Evolutionary conservation across 2,329 filamentous ascomycete genomes (phyloP).

Genomic region (Venturia asperata): DNA sequence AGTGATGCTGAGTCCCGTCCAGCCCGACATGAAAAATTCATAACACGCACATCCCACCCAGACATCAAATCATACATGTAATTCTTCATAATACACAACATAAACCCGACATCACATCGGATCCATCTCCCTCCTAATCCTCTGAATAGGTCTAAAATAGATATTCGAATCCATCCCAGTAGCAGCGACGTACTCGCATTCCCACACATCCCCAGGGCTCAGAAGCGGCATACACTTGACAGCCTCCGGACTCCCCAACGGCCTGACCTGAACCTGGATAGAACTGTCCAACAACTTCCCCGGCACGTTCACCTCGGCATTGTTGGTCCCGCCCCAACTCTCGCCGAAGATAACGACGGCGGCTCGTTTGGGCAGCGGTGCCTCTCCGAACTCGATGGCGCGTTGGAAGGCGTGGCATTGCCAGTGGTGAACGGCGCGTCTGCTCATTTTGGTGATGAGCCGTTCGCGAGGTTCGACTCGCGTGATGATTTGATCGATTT

Average conservation of each 20-base stretch:
- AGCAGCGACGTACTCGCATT: conserved; percentile 8
- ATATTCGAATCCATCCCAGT: background rate
- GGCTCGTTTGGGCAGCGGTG: background rate
- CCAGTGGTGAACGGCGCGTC: background rate
- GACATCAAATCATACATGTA: background rate
- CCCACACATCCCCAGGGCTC: background rate
- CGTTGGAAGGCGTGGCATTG: conserved; percentile 7
- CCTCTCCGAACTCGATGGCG: background rate
- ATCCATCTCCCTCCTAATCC: conserved; percentile 1
- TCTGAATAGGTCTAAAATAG: background rate
- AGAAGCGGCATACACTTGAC: background rate
- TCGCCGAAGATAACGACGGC: background rate
- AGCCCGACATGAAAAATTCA: too few species aligned
- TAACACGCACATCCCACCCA: background rate
- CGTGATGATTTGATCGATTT: conserved; percentile 11
- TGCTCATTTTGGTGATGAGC: background rate
- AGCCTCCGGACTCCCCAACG: background rate
- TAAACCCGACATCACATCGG: background rate
- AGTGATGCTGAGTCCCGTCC: too few species aligned
- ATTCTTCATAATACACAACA: background rate
- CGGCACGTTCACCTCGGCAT: background rate
- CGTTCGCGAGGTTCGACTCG: conserved; percentile 17
- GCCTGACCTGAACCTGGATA: background rate
- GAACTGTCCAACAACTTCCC: background rate
- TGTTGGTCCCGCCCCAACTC: background rate